Evolutionary conservation across 176 grass and related monocot species (phyloP).

Genomic region (Aegilops sharonensis): DNA sequence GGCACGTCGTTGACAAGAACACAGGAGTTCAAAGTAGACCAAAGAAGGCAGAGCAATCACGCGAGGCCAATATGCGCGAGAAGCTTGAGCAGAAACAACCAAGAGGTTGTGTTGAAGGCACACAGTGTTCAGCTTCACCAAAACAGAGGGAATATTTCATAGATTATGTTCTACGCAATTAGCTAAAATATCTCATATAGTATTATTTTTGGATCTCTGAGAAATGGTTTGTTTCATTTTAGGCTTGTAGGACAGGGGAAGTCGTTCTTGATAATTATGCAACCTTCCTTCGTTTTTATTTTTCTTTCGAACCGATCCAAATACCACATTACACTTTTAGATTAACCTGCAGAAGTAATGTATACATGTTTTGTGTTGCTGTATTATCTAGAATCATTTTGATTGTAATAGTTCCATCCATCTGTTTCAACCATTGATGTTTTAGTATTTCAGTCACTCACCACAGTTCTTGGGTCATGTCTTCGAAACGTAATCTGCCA

Average conservation of each 20-base stretch:
- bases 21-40: background rate
- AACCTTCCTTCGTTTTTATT: background rate
- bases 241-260: background rate
- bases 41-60: background rate
- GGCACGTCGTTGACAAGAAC: background rate
- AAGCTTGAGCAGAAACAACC: background rate
- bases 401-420: background rate
- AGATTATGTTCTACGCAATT: background rate
- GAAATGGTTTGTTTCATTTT: constrained; percentile 18
- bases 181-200: background rate
- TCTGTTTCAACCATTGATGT: constrained; percentile 54
- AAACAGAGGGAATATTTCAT: background rate
- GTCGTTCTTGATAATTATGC: background rate
- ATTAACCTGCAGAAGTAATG: background rate
- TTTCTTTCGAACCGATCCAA: background rate
- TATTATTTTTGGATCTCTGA: background rate
- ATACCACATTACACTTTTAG: background rate
- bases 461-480: constrained; percentile 74
- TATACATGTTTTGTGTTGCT: background rate
- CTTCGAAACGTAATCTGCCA: constrained; percentile 58
- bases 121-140: background rate
- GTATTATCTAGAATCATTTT: constrained; percentile 20
- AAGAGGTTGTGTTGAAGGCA: background rate
- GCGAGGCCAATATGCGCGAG: background rate
- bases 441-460: constrained; percentile 75